Evolutionary conservation across 352 stramenopile genomes (phyloP), one percentile per base, ranked within the genome.

Genomic region (Phytophthora ramorum): DNA sequence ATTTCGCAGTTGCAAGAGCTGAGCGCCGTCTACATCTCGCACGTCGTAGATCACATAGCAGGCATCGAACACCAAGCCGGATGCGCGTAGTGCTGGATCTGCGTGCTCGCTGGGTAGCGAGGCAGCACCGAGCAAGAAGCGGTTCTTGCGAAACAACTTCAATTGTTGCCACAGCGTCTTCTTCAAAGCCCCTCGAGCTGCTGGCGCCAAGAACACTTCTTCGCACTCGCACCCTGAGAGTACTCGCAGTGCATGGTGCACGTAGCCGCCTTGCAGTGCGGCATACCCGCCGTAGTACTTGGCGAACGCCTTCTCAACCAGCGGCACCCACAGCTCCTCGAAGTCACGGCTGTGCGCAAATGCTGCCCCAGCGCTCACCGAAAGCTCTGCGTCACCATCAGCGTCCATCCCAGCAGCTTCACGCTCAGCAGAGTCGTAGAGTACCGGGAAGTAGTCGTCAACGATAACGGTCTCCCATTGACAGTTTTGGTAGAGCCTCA

Each of bases 21-120:
- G 76, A 61, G 95, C 79, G 41, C 87, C 87, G 67, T 95, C 91
- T 10, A 97, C 76, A 62, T 95, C 71, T 13, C 76, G 78, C 34
- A 97, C 91, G 61, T 98, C 90, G 65, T 97, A 97, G 38, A 98
- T 79, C 24, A 95, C 91, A 69, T 98, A 98, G 51, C 90, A 94
- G 4, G 91, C 82, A 14, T 91, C 90, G 58, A 98, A 98, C 7
- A 97, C 86, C 14, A 98, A 73, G 2, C 93, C 93, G 4, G 87
- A 96, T 57, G 97, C 91, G 16, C 95, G 74, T 28, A 98, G 83
- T 53, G 95, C 90, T 32, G 87, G 87, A 65, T 97, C 91, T 14
- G 87, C 90, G 47, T 96, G 87, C 41, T 91, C 87, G 30, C 85
- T 91, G 4, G 77, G 78, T 55, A 97, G 85, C 14, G 90, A 97